Conservation (phyloP, 148 eudicot species). For the Simmondsia chinensis region DNA sequence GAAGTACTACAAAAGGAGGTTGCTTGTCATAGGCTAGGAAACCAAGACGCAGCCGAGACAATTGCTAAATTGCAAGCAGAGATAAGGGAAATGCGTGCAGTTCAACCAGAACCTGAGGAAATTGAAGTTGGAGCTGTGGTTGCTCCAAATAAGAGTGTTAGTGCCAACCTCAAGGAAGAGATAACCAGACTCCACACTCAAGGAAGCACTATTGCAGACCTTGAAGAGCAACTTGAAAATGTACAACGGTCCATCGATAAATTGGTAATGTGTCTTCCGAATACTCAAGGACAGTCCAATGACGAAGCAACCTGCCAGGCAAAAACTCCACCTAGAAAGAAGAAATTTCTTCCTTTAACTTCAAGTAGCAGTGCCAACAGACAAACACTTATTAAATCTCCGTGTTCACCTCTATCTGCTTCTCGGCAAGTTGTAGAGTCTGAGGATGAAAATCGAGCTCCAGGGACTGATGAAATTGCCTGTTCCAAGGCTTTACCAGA, state of each 20-base stretch:
- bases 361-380: slow-evolving; percentile 50
- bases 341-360: slow-evolving; percentile 68
- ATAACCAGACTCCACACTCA: slow-evolving; percentile 91
- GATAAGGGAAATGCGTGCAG: slow-evolving; percentile 66
- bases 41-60: slow-evolving; percentile 97
- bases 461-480: slow-evolving; percentile 27
- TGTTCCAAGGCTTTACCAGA: slow-evolving; percentile 27
- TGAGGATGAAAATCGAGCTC: slow-evolving; percentile 64
- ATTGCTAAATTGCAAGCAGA: slow-evolving; percentile 87
- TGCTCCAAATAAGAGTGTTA: slow-evolving; percentile 68
- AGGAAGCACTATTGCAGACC: slow-evolving; percentile 78
- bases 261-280: slow-evolving; percentile 80
- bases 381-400: slow-evolving; percentile 56
- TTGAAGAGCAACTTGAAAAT: slow-evolving; percentile 91
- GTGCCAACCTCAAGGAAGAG: slow-evolving; percentile 92
- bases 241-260: slow-evolving; percentile 87
- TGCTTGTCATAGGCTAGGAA: slow-evolving; percentile 82
- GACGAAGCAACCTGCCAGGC: slow-evolving; percentile 23
- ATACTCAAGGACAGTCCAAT: slow-evolving; percentile 22
- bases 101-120: slow-evolving; percentile 30
- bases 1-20: slow-evolving; percentile 94
- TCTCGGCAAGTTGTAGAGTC: slow-evolving; percentile 56
- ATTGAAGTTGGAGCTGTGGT: slow-evolving; percentile 37
- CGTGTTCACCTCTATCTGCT: slow-evolving; percentile 66
- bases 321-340: slow-evolving; percentile 57